These are phyloP conservation scores for Phyllostachys edulis DNA, from an alignment of 176 grass and related monocot species.

Conservation along the genomic window DNA sequence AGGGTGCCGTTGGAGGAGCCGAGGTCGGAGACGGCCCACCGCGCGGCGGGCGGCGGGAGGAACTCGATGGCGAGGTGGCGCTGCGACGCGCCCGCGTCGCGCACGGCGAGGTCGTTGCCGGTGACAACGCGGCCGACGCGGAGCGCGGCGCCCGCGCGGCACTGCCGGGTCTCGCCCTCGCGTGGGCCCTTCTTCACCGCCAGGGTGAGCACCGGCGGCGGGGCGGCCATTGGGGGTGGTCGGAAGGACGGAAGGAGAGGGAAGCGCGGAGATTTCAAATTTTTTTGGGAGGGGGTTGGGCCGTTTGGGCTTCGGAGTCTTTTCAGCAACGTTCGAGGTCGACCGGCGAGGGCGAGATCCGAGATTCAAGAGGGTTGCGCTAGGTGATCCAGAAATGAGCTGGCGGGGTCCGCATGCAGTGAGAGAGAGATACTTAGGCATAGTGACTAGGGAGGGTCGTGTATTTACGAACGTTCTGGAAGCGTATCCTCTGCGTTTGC, in stretches of 20 bases:
- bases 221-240: constrained; percentile 37
- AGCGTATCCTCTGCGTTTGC: no score
- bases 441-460: no score
- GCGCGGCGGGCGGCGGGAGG: constrained; percentile 36
- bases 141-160: constrained; percentile 29
- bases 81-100: constrained; percentile 77
- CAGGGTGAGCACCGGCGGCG: constrained; percentile 56
- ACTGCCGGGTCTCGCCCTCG: constrained; percentile 42
- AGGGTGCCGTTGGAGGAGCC: constrained; percentile 82
- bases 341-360: no score
- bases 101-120: constrained; percentile 66
- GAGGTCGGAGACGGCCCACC: constrained; percentile 70
- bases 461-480: no score
- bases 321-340: background rate
- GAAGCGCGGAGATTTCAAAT: constrained; percentile 10
- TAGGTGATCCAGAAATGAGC: no score
- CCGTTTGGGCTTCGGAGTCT: background rate
- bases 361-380: no score
- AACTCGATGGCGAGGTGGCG: constrained; percentile 67
- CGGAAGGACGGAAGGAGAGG: background rate
- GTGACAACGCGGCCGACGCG: constrained; percentile 62
- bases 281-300: background rate
- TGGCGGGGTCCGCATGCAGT: background rate
- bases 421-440: background rate
- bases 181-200: constrained; percentile 67